Evolutionary conservation across 441 rosid genomes (phyloP).

Genomic region (Eutrema salsugineum): DNA sequence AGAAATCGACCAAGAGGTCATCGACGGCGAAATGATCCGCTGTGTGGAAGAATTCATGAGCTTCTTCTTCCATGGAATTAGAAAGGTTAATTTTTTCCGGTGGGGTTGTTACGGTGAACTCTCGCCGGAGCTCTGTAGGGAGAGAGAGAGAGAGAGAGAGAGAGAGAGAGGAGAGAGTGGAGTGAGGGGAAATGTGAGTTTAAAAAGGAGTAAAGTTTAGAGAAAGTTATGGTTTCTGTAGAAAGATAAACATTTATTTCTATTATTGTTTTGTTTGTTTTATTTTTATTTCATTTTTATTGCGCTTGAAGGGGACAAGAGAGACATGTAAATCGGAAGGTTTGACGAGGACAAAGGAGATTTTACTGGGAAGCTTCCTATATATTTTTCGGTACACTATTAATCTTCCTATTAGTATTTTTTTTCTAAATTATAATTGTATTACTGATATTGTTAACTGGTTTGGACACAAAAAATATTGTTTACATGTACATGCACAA

Average conservation of each 20-base stretch:
- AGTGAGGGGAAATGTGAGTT: constrained; percentile 37
- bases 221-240: constrained; percentile 47
- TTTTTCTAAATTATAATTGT: neutral
- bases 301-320: constrained; percentile 85
- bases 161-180: constrained; percentile 27
- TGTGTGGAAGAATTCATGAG: constrained; percentile 27
- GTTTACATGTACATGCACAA: neutral
- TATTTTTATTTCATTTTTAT: constrained; percentile 14
- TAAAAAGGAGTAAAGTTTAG: constrained; percentile 33
- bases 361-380: constrained; percentile 4
- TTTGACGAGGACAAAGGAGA: constrained; percentile 39
- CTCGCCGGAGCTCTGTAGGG: constrained; percentile 6
- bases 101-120: constrained; percentile 20
- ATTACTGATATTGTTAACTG: neutral
- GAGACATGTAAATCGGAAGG: constrained; percentile 62
- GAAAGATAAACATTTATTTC: constrained; percentile 31
- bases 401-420: neutral
- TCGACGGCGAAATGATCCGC: constrained; percentile 78
- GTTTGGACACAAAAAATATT: neutral
- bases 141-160: neutral
- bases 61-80: constrained; percentile 43
- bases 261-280: neutral
- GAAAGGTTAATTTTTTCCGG: constrained; percentile 31
- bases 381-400: neutral
- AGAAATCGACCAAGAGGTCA: constrained; percentile 81